phyloP scores from a whole-genome alignment of 495 filamentous ascomycete species.

The Umbilicaria muhlenbergii region DNA sequence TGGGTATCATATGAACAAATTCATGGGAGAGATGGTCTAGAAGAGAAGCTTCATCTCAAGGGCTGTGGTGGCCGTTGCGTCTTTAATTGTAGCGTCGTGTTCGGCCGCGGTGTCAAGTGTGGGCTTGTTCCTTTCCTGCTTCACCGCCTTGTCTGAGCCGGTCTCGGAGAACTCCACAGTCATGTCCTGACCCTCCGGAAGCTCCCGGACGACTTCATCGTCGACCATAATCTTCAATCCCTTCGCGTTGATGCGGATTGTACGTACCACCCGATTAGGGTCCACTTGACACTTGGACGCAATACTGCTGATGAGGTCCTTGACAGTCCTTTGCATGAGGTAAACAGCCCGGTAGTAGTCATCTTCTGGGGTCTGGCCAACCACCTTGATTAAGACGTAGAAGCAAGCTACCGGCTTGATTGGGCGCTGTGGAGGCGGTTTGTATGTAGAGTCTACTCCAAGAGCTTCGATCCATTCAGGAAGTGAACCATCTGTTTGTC shows the following conservation, averaged over 20 bases:
- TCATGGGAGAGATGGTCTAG: conserved; percentile 12
- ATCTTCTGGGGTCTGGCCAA: conserved; percentile 32
- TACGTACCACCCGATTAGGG: conserved; percentile 46
- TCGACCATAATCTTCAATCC: conserved; percentile 78
- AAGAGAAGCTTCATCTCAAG: conserved; percentile 14
- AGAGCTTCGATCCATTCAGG: conserved; percentile 83
- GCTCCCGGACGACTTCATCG: conserved; percentile 74
- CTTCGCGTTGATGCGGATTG: conserved; percentile 50
- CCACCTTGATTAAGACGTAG: conserved; percentile 53
- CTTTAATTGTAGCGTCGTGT: not conserved
- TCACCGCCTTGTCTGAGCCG: conserved; percentile 1
- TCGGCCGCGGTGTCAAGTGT: conserved; percentile 2
- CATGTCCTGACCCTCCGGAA: conserved; percentile 89
- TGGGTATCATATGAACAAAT: conserved; percentile 12
- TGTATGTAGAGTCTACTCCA: conserved; percentile 73
- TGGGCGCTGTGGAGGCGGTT: conserved; percentile 56
- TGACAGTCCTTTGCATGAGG: conserved; percentile 55
- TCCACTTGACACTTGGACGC: conserved; percentile 70
- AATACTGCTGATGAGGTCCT: conserved; percentile 53
- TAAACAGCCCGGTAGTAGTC: conserved; percentile 80
- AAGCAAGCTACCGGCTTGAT: conserved; percentile 79
- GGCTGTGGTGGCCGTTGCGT: not conserved
- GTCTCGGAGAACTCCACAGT: conserved; percentile 40
- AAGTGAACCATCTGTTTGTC: conserved; percentile 30
- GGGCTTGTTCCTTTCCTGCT: conserved; percentile 4